Evolutionary conservation across 164 flowering plant genomes (phyloP).

Genomic region (Macadamia integrifolia): DNA sequence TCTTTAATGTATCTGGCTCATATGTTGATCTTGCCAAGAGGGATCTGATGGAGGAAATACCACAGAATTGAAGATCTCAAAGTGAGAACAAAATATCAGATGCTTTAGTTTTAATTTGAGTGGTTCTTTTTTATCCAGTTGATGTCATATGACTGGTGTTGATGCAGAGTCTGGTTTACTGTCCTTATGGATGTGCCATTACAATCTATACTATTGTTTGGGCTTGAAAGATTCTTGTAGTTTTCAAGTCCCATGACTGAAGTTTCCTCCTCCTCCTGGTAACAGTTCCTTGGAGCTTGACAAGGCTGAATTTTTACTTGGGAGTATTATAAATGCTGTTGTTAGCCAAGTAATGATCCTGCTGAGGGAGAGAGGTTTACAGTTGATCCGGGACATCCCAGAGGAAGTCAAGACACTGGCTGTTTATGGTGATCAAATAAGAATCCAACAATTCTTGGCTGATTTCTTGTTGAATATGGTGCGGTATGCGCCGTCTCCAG

Average conservation of each 20-base stretch:
- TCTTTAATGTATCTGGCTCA: too few species aligned
- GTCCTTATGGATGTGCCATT: too few species aligned
- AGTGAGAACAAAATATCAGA: too few species aligned
- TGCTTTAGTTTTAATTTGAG: too few species aligned
- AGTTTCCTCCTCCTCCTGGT: constrained; percentile 11
- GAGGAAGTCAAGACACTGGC: constrained; percentile 74
- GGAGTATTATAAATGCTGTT: constrained; percentile 81
- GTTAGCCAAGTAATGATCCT: constrained; percentile 86
- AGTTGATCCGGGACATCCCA: constrained; percentile 80
- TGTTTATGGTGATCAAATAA: constrained; percentile 78
- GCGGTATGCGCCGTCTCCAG: constrained; percentile 71
- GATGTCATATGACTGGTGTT: too few species aligned
- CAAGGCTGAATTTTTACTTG: constrained; percentile 63
- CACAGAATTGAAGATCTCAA: too few species aligned
- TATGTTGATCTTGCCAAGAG: too few species aligned
- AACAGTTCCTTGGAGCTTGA: constrained; percentile 72
- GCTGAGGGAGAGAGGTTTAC: constrained; percentile 70
- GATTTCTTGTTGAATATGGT: constrained; percentile 82
- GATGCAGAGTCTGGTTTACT: too few species aligned
- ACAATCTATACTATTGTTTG: too few species aligned
- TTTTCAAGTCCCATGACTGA: neutral
- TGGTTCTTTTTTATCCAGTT: too few species aligned
- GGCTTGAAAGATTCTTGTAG: too few species aligned
- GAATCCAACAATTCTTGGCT: constrained; percentile 81
- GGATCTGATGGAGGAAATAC: too few species aligned